Percentiles rank a stretch among this genome's conserved stretches.
These are phyloP conservation scores for Penicillium sp. DNA, from an alignment of 2,329 filamentous ascomycete genomes.

Conservation along the genomic window DNA sequence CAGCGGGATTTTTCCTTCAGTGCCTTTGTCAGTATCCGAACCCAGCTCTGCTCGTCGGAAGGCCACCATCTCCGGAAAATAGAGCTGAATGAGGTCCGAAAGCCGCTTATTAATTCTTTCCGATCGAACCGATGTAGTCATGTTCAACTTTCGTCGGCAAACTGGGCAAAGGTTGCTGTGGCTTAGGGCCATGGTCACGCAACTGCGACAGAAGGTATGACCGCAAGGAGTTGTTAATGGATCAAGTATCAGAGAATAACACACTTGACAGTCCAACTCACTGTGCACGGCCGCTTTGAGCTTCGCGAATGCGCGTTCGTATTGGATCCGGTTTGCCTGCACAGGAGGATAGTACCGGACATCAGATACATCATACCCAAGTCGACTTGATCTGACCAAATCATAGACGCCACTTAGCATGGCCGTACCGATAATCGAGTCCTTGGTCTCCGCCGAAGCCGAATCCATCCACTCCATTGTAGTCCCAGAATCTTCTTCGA, in stretches of 20 bases:
- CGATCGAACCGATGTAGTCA: constrained; percentile 54
- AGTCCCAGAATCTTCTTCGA: constrained; percentile 35
- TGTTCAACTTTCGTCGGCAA: constrained; percentile 70
- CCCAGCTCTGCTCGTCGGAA: constrained; percentile 60
- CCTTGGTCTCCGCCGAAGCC: constrained; percentile 55
- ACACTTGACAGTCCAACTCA: constrained; percentile 88
- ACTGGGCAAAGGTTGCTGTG: constrained; percentile 80
- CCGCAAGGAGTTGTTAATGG: constrained; percentile 85
- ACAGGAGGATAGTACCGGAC: constrained; percentile 51
- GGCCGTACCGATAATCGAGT: constrained; percentile 19
- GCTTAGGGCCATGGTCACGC: constrained; percentile 75
- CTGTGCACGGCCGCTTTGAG: constrained; percentile 66
- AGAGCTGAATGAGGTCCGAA: constrained; percentile 63
- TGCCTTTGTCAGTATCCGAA: constrained; percentile 57
- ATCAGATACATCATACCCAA: constrained; percentile 61
- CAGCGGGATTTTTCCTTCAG: constrained; percentile 68
- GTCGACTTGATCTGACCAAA: constrained; percentile 65
- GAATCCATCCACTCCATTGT: constrained; percentile 13
- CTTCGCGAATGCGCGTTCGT: constrained; percentile 58
- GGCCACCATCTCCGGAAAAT: constrained; percentile 72
- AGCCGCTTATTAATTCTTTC: constrained; percentile 68
- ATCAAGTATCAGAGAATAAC: constrained; percentile 79
- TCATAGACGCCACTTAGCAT: constrained; percentile 67
- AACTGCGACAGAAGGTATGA: constrained; percentile 85
- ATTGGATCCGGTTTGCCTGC: constrained; percentile 37